Evolutionary conservation across 2,329 filamentous ascomycete species (phyloP), one percentile per base, ranked within the genome.

Genomic region (Curvularia verruculosa): DNA sequence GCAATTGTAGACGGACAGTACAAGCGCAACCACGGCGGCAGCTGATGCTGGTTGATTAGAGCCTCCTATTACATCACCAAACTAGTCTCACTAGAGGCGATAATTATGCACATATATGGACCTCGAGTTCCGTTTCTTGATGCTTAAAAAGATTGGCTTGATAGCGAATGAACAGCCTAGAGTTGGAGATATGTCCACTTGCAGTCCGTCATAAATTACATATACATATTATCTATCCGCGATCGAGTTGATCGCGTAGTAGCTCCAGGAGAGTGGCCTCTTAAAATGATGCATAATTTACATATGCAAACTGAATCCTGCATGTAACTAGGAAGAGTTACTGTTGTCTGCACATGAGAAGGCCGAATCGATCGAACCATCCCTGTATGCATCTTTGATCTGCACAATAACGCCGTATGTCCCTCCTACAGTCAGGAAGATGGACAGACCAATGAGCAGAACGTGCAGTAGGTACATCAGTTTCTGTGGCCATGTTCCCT

Each of bases 331-430:
- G 2, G 67, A 69, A 2, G 68, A 72, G 52, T 71, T 70, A 31
- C 67, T 71, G 51, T 73, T 73, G 39, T 73, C 70, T 5, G 69
- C 67, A 39, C 70, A 73, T 9, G 68, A 69, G 52, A 71, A 73
- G 0, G 68, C 69, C 4, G 65, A 67, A n/a, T 77, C 77, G 54
- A 83, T 83, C 49, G 74, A 66, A 0, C 79, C 80, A 46, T 75
- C 75, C 3, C 75, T 78, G 65, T 85, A 85, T 0, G 83, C 82
- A 50, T 81, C 73, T 50, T 81, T 81, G 58, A 85, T 83, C 60
- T 81, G 75, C 54, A 81, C 75, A 23, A 84, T 77, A 2, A 82
- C 80, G 34, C 81, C 74, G 62, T 81, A 82, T n/a, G 81, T 83
- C 0, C 81, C 82, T 1, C 78, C 81, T 23, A 82, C 72, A 5